phyloP scores from a whole-genome alignment of 1,139 yeast species.

The Nakaseomyces delphensis region DNA sequence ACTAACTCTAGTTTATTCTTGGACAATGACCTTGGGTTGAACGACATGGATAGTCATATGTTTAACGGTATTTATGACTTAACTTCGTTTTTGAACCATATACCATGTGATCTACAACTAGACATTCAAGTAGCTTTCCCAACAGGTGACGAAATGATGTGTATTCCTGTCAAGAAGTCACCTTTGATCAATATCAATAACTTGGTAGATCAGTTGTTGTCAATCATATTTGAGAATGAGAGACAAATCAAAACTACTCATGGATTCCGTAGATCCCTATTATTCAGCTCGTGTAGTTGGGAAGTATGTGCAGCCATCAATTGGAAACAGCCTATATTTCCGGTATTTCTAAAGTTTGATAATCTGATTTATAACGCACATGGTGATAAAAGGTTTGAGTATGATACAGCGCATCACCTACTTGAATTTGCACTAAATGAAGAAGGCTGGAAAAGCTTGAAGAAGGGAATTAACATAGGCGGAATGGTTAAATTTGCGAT shows the following conservation, averaged over 20 bases:
- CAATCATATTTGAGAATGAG: slow-evolving; percentile 71
- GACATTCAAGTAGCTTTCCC: slow-evolving; percentile 80
- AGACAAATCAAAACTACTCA: slow-evolving; percentile 36
- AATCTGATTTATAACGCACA: slow-evolving; percentile 39
- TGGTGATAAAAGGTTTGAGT: slow-evolving; percentile 28
- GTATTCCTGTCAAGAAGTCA: slow-evolving; percentile 44
- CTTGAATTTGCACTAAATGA: slow-evolving; percentile 1
- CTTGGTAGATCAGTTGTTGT: slow-evolving; percentile 67
- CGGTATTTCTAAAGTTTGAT: slow-evolving; percentile 78
- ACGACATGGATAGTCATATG: slow-evolving; percentile 31
- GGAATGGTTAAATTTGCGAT: slow-evolving; percentile 68
- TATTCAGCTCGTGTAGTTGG: slow-evolving; percentile 80
- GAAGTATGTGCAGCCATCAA: slow-evolving; percentile 83
- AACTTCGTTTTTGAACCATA: slow-evolving; percentile 45
- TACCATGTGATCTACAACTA: slow-evolving; percentile 55
- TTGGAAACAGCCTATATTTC: slow-evolving; percentile 98
- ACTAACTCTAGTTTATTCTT: neutral
- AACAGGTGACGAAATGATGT: slow-evolving; percentile 52
- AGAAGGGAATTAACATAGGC: slow-evolving; percentile 45
- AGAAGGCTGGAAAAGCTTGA: slow-evolving; percentile 10
- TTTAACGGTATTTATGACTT: slow-evolving; percentile 50
- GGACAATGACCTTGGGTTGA: slow-evolving; percentile 22
- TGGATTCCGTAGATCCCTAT: slow-evolving; percentile 45
- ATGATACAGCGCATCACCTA: slow-evolving; percentile 31
- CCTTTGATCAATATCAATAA: slow-evolving; percentile 47